Percentiles rank a stretch among this genome's conserved stretches.
These are phyloP conservation scores for Protomyces inundatus DNA, from an alignment of 1,139 yeast genomes.

Conservation along the genomic window DNA sequence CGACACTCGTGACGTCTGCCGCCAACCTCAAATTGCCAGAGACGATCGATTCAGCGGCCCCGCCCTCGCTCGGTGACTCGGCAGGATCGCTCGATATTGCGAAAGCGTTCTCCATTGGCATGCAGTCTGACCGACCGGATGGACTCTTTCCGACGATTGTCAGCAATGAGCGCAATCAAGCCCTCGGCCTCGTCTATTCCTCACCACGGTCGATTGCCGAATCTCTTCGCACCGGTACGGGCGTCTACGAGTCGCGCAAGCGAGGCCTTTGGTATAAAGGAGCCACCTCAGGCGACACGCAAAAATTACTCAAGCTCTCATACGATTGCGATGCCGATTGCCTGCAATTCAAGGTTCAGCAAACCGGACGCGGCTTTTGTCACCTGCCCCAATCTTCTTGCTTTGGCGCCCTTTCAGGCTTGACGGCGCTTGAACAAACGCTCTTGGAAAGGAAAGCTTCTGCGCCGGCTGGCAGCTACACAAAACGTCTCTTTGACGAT, in stretches of 20 bases:
- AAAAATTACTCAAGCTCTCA: slow-evolving; percentile 58
- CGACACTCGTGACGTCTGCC: slow-evolving; percentile 15
- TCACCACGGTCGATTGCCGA: slow-evolving; percentile 73
- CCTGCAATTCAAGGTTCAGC: slow-evolving; percentile 76
- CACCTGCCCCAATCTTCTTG: slow-evolving; percentile 78
- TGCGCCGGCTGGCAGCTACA: slow-evolving; percentile 90
- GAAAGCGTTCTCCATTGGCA: slow-evolving; percentile 3
- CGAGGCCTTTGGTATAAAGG: slow-evolving; percentile 95
- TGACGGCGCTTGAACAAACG: slow-evolving; percentile 61
- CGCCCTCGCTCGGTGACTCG: not conserved
- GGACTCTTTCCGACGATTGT: slow-evolving; percentile 82
- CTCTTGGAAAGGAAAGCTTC: slow-evolving; percentile 46
- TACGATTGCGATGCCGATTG: slow-evolving; percentile 92
- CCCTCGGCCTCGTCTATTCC: slow-evolving; percentile 88
- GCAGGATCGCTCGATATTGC: not conserved
- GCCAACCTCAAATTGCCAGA: slow-evolving; percentile 7
- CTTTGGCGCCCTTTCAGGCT: slow-evolving; percentile 58
- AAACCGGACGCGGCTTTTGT: slow-evolving; percentile 82
- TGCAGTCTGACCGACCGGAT: slow-evolving; percentile 74
- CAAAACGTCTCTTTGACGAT: slow-evolving; percentile 79
- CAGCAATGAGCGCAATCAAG: slow-evolving; percentile 58
- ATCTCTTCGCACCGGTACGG: slow-evolving; percentile 74
- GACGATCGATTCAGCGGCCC: not conserved
- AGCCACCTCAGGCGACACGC: slow-evolving; percentile 91
- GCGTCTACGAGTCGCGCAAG: slow-evolving; percentile 89